Percentiles rank a stretch among this genome's conserved stretches.
These are phyloP conservation scores for Lachnellula occidentalis DNA, from an alignment of 2,329 filamentous ascomycete genomes.

Conservation along the genomic window DNA sequence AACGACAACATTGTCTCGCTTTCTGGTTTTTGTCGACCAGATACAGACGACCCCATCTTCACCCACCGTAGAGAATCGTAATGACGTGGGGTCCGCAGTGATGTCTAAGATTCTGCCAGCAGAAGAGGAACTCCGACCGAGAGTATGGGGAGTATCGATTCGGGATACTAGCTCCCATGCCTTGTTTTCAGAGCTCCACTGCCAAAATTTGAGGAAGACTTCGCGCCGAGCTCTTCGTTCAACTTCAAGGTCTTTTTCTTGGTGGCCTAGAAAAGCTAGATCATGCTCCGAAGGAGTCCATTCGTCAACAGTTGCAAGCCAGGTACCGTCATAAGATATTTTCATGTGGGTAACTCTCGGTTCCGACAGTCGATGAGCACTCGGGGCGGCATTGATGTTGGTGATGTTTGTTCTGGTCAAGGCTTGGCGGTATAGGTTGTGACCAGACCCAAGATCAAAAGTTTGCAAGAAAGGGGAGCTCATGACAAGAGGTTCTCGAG, in stretches of 20 bases:
- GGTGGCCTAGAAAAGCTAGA: slow-evolving; percentile 50
- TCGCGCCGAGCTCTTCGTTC: slow-evolving; percentile 56
- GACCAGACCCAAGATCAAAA: slow-evolving; percentile 75
- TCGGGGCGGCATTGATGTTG: slow-evolving; percentile 68
- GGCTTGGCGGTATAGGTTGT: slow-evolving; percentile 79
- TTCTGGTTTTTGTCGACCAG: slow-evolving; percentile 71
- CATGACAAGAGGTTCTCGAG: slow-evolving; percentile 46
- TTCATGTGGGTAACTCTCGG: slow-evolving; percentile 72
- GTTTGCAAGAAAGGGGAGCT: slow-evolving; percentile 68
- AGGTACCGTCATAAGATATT: slow-evolving; percentile 74
- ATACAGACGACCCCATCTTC: slow-evolving; percentile 71
- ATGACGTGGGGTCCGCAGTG: slow-evolving; percentile 59
- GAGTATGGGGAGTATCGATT: slow-evolving; percentile 75
- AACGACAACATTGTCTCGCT: slow-evolving; percentile 61
- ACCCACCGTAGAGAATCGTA: slow-evolving; percentile 79
- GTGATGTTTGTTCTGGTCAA: slow-evolving; percentile 84
- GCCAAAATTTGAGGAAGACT: slow-evolving; percentile 87
- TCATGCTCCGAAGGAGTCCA: slow-evolving; percentile 75
- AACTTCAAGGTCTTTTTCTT: slow-evolving; percentile 38
- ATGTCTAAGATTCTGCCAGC: slow-evolving; percentile 64
- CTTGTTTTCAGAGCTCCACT: slow-evolving; percentile 51
- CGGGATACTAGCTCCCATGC: slow-evolving; percentile 73
- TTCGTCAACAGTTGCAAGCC: slow-evolving; percentile 88
- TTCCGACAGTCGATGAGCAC: slow-evolving; percentile 66
- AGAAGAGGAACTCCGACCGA: slow-evolving; percentile 42